Percentiles rank a stretch among this genome's conserved stretches.
phyloP scores from a whole-genome alignment of 257 asterid genomes.

The Capsicum pubescens region DNA sequence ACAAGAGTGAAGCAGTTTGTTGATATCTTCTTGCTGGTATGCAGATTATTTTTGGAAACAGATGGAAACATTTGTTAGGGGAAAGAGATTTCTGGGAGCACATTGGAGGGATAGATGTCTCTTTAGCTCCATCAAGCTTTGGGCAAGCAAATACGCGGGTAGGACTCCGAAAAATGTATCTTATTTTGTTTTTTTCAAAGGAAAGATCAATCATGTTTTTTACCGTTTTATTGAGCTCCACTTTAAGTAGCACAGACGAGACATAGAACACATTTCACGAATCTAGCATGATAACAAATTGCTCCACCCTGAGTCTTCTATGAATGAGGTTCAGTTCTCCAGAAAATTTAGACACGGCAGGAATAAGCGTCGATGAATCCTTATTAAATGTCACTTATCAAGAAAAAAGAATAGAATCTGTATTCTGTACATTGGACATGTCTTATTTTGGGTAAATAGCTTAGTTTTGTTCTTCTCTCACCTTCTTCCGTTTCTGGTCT shows the following conservation, averaged over 20 bases:
- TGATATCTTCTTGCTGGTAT: constrained; percentile 36
- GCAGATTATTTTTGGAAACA: constrained; percentile 87
- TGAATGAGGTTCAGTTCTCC: not conserved
- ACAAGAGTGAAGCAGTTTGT: constrained; percentile 8
- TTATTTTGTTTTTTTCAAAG: constrained; percentile 13
- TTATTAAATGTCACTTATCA: constrained; percentile 8
- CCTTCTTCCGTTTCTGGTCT: not conserved
- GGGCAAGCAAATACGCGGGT: constrained; percentile 98
- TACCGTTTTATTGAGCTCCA: not conserved
- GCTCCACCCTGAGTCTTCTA: not conserved
- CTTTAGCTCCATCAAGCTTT: constrained; percentile 83
- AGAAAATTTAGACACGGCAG: not conserved
- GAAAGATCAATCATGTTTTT: not conserved
- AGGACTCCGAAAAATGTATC: constrained; percentile 33
- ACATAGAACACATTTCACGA: not conserved
- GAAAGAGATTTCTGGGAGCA: constrained; percentile 97
- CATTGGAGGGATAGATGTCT: constrained; percentile 94
- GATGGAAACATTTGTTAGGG: constrained; percentile 93
- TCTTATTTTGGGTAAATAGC: constrained; percentile 12
- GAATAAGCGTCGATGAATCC: not conserved
- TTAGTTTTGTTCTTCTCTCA: not conserved
- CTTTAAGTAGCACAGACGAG: not conserved
- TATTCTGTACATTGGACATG: not conserved
- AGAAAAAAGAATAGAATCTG: not conserved
- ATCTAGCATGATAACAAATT: constrained; percentile 1